Evolutionary conservation across 768 basidiomycete genomes (phyloP).

Genomic region (Pleurotus eryngii): DNA sequence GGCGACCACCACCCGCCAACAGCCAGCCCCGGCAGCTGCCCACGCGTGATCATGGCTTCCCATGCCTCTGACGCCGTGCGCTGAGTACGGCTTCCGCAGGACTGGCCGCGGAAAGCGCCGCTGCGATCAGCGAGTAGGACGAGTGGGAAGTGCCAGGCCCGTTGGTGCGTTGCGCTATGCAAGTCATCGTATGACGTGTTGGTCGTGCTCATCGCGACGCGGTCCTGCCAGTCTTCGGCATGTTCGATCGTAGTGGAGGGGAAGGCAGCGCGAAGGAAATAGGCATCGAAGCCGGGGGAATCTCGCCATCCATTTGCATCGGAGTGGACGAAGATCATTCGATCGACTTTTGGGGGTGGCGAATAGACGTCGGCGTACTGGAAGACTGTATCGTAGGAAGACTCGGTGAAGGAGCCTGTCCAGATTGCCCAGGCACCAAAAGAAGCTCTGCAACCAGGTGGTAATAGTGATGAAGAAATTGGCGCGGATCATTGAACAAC

Average conservation of each 20-base stretch:
- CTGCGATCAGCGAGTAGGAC: conserved; percentile 72
- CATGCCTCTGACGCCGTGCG: conserved; percentile 71
- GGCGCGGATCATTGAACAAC: conserved; percentile 64
- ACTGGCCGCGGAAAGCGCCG: conserved; percentile 65
- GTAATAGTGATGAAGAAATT: conserved; percentile 86
- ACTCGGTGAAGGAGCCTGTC: conserved; percentile 45
- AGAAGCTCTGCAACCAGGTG: conserved; percentile 83
- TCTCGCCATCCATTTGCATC: conserved; percentile 70
- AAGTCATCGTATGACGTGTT: not conserved
- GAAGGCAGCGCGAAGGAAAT: conserved; percentile 71
- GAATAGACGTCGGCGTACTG: conserved; percentile 7
- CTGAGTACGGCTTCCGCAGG: conserved; percentile 64
- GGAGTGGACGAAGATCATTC: conserved; percentile 69
- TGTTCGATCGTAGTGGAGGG: conserved; percentile 69
- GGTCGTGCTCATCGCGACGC: conserved; percentile 31
- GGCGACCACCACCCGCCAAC: conserved; percentile 78
- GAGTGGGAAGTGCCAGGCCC: conserved; percentile 70
- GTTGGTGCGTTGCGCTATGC: conserved; percentile 12
- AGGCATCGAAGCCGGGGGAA: conserved; percentile 69
- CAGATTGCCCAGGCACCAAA: conserved; percentile 75
- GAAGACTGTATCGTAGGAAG: not conserved
- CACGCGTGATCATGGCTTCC: conserved; percentile 39
- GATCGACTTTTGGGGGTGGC: conserved; percentile 50
- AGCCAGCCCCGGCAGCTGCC: conserved; percentile 33
- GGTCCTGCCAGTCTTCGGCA: conserved; percentile 69